Conservation (phyloP, 495 filamentous ascomycete species). For the Lophiotrema nucula region DNA sequence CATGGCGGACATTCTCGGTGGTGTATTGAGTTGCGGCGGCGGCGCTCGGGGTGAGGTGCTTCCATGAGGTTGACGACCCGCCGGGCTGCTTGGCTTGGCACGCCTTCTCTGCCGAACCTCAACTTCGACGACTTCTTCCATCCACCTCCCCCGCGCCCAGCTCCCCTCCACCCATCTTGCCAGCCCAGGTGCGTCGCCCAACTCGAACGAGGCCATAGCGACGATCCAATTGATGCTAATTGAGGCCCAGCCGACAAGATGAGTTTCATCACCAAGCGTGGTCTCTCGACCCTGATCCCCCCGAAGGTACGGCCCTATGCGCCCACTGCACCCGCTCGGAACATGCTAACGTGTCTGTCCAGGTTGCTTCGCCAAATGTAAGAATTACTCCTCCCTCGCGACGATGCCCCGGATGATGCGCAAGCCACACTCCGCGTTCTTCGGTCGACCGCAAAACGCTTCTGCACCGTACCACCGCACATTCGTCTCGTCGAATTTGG, state of each 20-base stretch:
- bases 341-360: slow-evolving; percentile 33
- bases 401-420: slow-evolving; percentile 20
- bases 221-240: slow-evolving; percentile 25
- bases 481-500: background rate
- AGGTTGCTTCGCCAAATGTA: slow-evolving; percentile 93
- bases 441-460: slow-evolving; percentile 26
- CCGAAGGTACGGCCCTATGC: slow-evolving; percentile 71
- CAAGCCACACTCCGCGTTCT: background rate
- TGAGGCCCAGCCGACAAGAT: slow-evolving; percentile 58
- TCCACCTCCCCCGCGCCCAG: slow-evolving; percentile 9
- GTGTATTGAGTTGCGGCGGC: background rate
- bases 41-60: slow-evolving; percentile 1
- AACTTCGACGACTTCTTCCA: slow-evolving; percentile 12
- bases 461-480: background rate
- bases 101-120: background rate
- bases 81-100: background rate
- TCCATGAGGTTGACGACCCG: background rate
- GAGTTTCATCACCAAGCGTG: slow-evolving; percentile 85
- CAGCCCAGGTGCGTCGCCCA: slow-evolving; percentile 19
- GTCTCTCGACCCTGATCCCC: slow-evolving; percentile 96
- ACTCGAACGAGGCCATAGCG: background rate
- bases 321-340: slow-evolving; percentile 1
- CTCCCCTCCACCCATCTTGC: slow-evolving; percentile 26
- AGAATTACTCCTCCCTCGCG: slow-evolving; percentile 44
- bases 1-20: slow-evolving; percentile 29